phyloP scores from a whole-genome alignment of 257 asterid species.

The Parsonsia alboflavescens region DNA sequence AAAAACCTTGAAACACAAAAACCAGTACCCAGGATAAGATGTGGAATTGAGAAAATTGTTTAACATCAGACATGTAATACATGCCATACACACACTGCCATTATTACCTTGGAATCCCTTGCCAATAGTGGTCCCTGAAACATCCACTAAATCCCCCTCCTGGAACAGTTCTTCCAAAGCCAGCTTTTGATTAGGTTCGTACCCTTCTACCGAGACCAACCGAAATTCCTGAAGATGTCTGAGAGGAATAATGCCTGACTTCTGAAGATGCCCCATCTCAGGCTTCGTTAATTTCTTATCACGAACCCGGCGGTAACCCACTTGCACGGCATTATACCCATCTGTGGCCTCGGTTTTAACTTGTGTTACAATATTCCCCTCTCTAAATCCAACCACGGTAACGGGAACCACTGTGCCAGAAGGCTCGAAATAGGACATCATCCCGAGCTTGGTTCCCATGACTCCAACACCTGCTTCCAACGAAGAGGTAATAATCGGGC shows the following conservation, averaged over 20 bases:
- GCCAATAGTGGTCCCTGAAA: conserved; percentile 82
- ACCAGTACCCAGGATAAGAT: not conserved
- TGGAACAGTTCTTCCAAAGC: conserved; percentile 54
- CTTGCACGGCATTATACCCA: conserved; percentile 83
- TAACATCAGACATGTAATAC: not conserved
- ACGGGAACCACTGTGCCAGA: conserved; percentile 79
- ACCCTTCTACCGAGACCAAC: conserved; percentile 59
- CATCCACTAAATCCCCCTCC: conserved; percentile 91
- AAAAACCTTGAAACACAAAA: not conserved
- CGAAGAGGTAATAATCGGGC: conserved; percentile 49
- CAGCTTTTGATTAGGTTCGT: conserved; percentile 67
- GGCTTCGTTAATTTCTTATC: conserved; percentile 85
- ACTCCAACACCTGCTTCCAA: conserved; percentile 88
- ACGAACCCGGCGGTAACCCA: conserved; percentile 80
- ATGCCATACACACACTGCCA: not conserved
- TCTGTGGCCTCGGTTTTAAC: conserved; percentile 76
- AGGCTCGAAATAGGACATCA: conserved; percentile 83
- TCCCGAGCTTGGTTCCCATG: conserved; percentile 87
- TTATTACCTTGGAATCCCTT: conserved; percentile 91
- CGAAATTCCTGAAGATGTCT: conserved; percentile 91
- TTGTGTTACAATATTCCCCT: conserved; percentile 91
- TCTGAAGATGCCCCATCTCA: conserved; percentile 83
- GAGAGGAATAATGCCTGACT: conserved; percentile 78
- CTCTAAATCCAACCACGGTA: conserved; percentile 87
- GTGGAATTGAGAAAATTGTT: not conserved